phyloP scores from a whole-genome alignment of 805 yeast species.

The Starmerella tilneyi region DNA sequence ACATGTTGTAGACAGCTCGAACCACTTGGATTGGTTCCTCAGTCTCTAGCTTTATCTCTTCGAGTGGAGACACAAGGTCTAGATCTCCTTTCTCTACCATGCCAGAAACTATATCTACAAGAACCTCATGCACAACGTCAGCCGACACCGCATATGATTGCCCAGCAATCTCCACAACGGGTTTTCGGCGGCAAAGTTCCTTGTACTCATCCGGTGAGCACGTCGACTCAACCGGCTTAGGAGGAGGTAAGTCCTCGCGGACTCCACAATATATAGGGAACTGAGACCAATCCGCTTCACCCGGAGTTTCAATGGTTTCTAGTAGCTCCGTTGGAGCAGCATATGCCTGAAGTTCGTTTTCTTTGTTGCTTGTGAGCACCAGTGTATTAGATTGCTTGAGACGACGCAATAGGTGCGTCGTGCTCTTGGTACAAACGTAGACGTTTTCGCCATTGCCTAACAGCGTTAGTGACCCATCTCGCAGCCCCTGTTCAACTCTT shows the following conservation, averaged over 20 bases:
- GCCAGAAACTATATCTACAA: constrained; percentile 26
- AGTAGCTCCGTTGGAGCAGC: constrained; percentile 25
- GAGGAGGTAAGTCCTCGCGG: background rate
- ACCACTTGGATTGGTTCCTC: constrained; percentile 38
- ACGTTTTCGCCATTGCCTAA: constrained; percentile 13
- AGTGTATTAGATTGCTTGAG: constrained; percentile 74
- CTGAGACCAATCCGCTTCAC: constrained; percentile 21
- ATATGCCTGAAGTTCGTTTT: constrained; percentile 19
- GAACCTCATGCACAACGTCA: constrained; percentile 22
- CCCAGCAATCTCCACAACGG: constrained; percentile 49
- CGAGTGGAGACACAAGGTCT: background rate
- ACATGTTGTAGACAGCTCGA: constrained; percentile 42
- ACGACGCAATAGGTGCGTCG: constrained; percentile 19
- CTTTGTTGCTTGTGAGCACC: constrained; percentile 37
- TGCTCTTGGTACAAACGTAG: constrained; percentile 18
- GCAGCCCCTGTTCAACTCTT: constrained; percentile 23
- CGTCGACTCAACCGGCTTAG: background rate
- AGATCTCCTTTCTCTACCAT: constrained; percentile 21
- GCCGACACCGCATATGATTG: constrained; percentile 32
- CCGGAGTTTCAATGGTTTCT: constrained; percentile 20
- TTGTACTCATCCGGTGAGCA: constrained; percentile 45
- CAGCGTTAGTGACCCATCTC: constrained; percentile 16
- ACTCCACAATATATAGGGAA: constrained; percentile 23
- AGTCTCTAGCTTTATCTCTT: background rate
- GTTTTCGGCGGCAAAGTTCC: constrained; percentile 40